These are phyloP conservation scores for Boletus eberwhitei DNA, from an alignment of 768 basidiomycete species.

Conservation along the genomic window DNA sequence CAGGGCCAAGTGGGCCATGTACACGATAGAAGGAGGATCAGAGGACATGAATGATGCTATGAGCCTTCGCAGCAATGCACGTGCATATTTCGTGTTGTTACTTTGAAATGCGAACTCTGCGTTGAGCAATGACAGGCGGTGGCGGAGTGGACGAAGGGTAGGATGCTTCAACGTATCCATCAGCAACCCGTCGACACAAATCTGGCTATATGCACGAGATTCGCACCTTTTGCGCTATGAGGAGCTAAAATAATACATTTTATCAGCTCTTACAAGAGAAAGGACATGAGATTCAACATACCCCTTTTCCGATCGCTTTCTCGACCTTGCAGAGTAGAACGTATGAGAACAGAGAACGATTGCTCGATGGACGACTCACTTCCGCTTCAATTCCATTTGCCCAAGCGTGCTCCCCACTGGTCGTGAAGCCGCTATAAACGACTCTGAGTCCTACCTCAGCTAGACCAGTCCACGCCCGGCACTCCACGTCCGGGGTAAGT, in stretches of 20 bases:
- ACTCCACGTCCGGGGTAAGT: slow-evolving; percentile 59
- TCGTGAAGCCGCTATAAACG: slow-evolving; percentile 43
- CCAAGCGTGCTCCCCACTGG: slow-evolving; percentile 38
- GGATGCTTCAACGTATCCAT: slow-evolving; percentile 47
- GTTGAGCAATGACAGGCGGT: slow-evolving; percentile 58
- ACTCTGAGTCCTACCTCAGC: slow-evolving; percentile 67
- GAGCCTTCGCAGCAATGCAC: slow-evolving; percentile 54
- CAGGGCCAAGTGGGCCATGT: slow-evolving; percentile 53
- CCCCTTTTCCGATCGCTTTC: slow-evolving; percentile 65
- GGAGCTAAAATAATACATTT: slow-evolving; percentile 33
- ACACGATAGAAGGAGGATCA: slow-evolving; percentile 52
- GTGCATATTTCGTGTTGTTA: slow-evolving; percentile 56
- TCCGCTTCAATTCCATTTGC: slow-evolving; percentile 53
- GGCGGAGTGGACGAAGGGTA: slow-evolving; percentile 56
- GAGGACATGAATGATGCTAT: slow-evolving; percentile 42
- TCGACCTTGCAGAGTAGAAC: slow-evolving; percentile 41
- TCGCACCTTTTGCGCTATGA: slow-evolving; percentile 59
- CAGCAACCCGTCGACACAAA: not conserved
- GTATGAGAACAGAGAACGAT: not conserved
- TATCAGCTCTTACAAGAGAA: not conserved
- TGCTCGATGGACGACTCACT: slow-evolving; percentile 31
- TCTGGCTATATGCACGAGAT: slow-evolving; percentile 1
- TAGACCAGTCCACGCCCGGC: slow-evolving; percentile 65
- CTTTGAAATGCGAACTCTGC: slow-evolving; percentile 48
- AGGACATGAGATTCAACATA: slow-evolving; percentile 35